Evolutionary conservation across 768 basidiomycete genomes (phyloP), one percentile per base, ranked within the genome.

Genomic region (Naganishia onofrii): DNA sequence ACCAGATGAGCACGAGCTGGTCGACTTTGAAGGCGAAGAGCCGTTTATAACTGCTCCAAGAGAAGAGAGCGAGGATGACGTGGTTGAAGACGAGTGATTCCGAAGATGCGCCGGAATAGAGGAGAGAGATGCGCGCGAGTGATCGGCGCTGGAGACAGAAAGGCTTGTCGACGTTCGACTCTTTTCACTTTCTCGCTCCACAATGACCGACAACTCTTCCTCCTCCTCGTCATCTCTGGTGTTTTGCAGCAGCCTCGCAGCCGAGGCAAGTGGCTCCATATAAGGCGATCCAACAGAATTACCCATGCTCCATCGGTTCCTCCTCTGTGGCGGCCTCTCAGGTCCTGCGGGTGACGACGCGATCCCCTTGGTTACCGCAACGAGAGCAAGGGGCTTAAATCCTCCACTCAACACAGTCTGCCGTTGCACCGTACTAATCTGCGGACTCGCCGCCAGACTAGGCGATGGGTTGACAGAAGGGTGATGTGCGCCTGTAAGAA

Each of bases 1-100:
- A 28, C 71, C 71, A 15, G 66, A 68, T 26, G 71, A 72, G 32
- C 71, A 72, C n/a, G 57, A 64, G 10, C 67, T 68, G 5, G 53
- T 38, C 28, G 65, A 67, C 9, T 54, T 56, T 2, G 32, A 48
- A 32, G 69, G 69, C 0, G 69, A 69, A 9, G 57, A 63, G 19
- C 60, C 58, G 29, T 60, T 36, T 31, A 72, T 64, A 23, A 72
- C 55, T 7, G 57, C 58, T 19, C 71, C 71, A 53, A 72, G 67
- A 26, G 66, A 68, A n/a, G 67, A 68, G 26, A 72, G 58, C 12
- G 60, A 70, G n/a, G 66, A 67, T 26, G 48, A 48, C 9, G 58
- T 68, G 2, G 71, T 68, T 1, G 71, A 72, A 1, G 67, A 31
- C 5, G 71, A 72, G n/a, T 64, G 68, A 28, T 55, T 72, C n/a